Evolutionary conservation across 164 flowering plant genomes (phyloP).

Genomic region (Amborella trichopoda): DNA sequence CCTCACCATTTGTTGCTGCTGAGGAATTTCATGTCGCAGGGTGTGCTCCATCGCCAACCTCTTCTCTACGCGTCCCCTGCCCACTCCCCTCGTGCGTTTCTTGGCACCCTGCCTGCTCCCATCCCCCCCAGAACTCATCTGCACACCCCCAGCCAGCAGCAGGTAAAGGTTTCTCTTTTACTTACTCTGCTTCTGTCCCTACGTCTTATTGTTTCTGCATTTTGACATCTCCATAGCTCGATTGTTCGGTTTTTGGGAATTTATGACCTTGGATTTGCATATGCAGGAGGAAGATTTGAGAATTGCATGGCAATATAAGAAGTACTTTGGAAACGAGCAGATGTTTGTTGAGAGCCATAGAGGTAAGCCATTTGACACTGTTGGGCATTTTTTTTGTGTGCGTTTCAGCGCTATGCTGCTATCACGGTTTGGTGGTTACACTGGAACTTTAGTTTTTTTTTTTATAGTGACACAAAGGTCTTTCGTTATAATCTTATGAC

Average conservation of each 20-base stretch:
- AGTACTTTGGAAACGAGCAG: conserved; percentile 74
- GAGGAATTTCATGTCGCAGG: conserved; percentile 95
- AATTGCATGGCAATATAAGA: conserved; percentile 98
- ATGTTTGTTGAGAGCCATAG: no score
- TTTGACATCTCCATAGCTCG: background rate
- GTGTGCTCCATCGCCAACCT: conserved; percentile 70
- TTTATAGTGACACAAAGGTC: no score
- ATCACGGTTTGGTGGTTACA: no score
- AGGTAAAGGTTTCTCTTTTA: conserved; percentile 38
- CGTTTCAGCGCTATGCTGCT: no score
- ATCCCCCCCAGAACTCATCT: background rate
- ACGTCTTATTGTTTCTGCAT: background rate
- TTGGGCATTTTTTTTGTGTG: no score
- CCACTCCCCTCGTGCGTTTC: conserved; percentile 66
- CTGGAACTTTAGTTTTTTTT: no score
- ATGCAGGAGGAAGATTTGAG: conserved; percentile 72
- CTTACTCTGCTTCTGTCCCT: no score
- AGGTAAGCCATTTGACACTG: no score
- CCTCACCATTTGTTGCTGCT: conserved; percentile 92
- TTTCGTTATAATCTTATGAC: no score
- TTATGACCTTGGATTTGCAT: background rate
- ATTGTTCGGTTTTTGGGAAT: background rate
- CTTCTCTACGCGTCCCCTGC: conserved; percentile 80
- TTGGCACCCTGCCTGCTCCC: conserved; percentile 85
- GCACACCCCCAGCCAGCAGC: conserved; percentile 12